Percentiles rank a stretch among this genome's conserved stretches.
These are phyloP conservation scores for Acorus calamus DNA, from an alignment of 106 monocot genomes.

Conservation along the genomic window DNA sequence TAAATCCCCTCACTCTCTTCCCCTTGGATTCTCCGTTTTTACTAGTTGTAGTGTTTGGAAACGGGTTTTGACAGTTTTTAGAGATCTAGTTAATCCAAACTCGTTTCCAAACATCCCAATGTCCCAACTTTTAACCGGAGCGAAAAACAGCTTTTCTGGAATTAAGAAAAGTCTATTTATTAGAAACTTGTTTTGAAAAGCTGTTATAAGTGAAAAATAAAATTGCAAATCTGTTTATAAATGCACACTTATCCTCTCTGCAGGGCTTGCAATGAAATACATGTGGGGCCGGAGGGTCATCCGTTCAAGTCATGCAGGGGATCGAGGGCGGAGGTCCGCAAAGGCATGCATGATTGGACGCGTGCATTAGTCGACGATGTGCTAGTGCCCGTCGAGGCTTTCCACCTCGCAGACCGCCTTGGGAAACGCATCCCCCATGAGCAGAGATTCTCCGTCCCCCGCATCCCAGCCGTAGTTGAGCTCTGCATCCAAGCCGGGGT, in stretches of 20 bases:
- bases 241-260: constrained; percentile 6
- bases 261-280: constrained; percentile 89
- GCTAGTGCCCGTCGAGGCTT: constrained; percentile 55
- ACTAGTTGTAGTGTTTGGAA: not conserved
- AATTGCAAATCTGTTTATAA: no score
- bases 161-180: not conserved
- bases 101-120: no score
- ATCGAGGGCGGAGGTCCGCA: constrained; percentile 34
- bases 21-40: constrained; percentile 3
- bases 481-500: constrained; percentile 95
- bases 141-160: no score
- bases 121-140: no score
- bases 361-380: constrained; percentile 60
- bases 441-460: constrained; percentile 67
- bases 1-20: constrained; percentile 21
- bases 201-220: not conserved
- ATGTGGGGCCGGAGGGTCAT: constrained; percentile 70
- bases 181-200: not conserved
- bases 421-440: constrained; percentile 72
- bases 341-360: constrained; percentile 77
- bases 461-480: constrained; percentile 69
- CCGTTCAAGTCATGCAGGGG: constrained; percentile 81
- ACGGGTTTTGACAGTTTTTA: no score
- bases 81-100: no score
- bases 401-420: constrained; percentile 73